phyloP scores from a whole-genome alignment of 495 filamentous ascomycete genomes.

The Acidomyces sp. region DNA sequence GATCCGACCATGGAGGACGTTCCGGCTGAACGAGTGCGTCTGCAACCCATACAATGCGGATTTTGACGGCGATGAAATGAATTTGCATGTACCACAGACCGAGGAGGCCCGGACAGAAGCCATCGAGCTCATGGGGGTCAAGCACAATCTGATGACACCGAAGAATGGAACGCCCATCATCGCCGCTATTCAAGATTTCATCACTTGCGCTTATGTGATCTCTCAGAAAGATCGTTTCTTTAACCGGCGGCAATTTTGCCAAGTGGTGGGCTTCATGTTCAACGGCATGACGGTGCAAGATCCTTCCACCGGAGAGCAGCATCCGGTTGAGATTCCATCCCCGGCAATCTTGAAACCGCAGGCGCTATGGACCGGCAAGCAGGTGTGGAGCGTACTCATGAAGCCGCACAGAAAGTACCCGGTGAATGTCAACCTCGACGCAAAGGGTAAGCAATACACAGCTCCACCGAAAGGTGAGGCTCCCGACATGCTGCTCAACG shows the following conservation, averaged over 20 bases:
- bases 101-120: constrained; percentile 94
- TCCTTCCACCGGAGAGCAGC: constrained; percentile 26
- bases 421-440: constrained; percentile 83
- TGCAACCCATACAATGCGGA: constrained; percentile 98
- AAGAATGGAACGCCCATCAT: constrained; percentile 99
- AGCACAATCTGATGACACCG: constrained; percentile 86
- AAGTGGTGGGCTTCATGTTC: constrained; percentile 90
- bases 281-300: constrained; percentile 43
- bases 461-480: constrained; percentile 33
- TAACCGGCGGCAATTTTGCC: constrained; percentile 69
- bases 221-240: constrained; percentile 91
- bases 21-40: constrained; percentile 94
- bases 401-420: constrained; percentile 67
- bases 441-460: constrained; percentile 75
- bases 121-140: constrained; percentile 94
- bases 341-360: constrained; percentile 76
- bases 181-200: constrained; percentile 96
- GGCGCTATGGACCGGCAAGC: constrained; percentile 92
- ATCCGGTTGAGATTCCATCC: constrained; percentile 70
- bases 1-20: constrained; percentile 88
- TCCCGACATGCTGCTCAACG: constrained; percentile 70
- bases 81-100: constrained; percentile 92
- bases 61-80: constrained; percentile 99
- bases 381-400: constrained; percentile 93
- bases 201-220: constrained; percentile 81